Percentiles rank a stretch among this genome's conserved stretches.
Conservation (phyloP, 768 basidiomycete species). For the Tulasnella sp. region DNA sequence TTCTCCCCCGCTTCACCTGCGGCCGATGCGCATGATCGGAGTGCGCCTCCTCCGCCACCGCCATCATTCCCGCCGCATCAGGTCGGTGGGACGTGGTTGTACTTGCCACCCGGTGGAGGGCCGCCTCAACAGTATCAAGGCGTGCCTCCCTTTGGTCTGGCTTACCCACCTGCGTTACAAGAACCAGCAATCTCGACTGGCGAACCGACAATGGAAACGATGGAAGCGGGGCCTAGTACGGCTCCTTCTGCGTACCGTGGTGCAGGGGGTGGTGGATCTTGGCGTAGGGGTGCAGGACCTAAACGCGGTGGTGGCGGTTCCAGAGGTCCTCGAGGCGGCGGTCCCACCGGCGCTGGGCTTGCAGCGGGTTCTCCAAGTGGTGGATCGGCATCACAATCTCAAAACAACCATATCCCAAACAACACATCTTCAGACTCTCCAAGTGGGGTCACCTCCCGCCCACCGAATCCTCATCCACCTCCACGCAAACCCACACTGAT, state of each 20-base stretch:
- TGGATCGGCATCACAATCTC: not conserved
- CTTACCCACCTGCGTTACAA: not conserved
- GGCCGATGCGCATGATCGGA: not conserved
- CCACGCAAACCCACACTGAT: not conserved
- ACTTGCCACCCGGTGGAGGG: conserved; percentile 11
- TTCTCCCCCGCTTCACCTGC: not conserved
- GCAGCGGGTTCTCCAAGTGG: conserved; percentile 9
- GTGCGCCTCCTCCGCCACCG: not conserved
- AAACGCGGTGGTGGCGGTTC: no score
- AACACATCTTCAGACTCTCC: not conserved
- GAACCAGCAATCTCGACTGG: not conserved
- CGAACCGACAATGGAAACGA: not conserved
- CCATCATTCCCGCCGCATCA: not conserved
- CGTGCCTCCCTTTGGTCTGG: not conserved
- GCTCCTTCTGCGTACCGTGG: not conserved
- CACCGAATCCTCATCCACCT: not conserved
- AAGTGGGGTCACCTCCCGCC: not conserved
- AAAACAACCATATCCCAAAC: not conserved
- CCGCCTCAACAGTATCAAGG: conserved; percentile 2
- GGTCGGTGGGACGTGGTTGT: conserved; percentile 9
- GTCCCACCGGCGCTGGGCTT: conserved; percentile 6
- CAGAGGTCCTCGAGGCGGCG: conserved; percentile 5
- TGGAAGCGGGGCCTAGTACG: not conserved
- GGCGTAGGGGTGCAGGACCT: not conserved
- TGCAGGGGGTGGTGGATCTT: not conserved